Evolutionary conservation across 225 moss, liverwort and hornwort species (phyloP), one percentile per base, ranked within the genome.

Genomic region (Bryoerythrophyllum caledonicum): DNA sequence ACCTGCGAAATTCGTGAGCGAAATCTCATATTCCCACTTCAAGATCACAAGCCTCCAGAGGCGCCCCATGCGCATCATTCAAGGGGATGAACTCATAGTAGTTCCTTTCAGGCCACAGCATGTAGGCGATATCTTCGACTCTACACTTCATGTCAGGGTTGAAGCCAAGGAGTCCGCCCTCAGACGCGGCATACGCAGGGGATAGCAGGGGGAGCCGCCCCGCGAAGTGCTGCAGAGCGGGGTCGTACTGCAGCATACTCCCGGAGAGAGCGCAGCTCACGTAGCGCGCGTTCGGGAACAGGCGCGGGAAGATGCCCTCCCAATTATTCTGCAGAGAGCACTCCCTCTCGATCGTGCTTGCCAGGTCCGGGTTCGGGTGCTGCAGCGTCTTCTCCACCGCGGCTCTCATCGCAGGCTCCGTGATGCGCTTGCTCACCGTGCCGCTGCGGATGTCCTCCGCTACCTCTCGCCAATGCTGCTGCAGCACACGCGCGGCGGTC

Each of bases 51-150:
- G 86, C 77, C 74, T 86, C 86, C 15, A 92, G 70, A 57, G 80
- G 19, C 15, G 37, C 68, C 68, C 19, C 20, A 19, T 28, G 60
- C 17, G 56, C 69, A 27, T 44, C 38, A 67, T 74, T 44, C 28
- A 83, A 52, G 10, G 84, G 86, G 51, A 88, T 82, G 63, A 92
- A 92, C 27, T 88, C 90, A 34, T 70, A 86, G 59, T 86, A 92
- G n/a, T 79, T 75, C 3, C 10, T 28, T 15, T 76, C 80, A 14
- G 90, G 90, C 59, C 82, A 66, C 63, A 92, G 55, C 61, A 86
- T 88, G 75, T 84, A 92, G 12, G 49, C 66, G 12, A 88, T 69
- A 14, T 88, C 65, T 19, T 70, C 70, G 0, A 84, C 79, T n/a
- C 60, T 57, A 46, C 80, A 80, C 65, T 65, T 56, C 17, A 86